Evolutionary conservation across 768 basidiomycete genomes (phyloP), one percentile per base, ranked within the genome.

Genomic region (Suillus americanus): DNA sequence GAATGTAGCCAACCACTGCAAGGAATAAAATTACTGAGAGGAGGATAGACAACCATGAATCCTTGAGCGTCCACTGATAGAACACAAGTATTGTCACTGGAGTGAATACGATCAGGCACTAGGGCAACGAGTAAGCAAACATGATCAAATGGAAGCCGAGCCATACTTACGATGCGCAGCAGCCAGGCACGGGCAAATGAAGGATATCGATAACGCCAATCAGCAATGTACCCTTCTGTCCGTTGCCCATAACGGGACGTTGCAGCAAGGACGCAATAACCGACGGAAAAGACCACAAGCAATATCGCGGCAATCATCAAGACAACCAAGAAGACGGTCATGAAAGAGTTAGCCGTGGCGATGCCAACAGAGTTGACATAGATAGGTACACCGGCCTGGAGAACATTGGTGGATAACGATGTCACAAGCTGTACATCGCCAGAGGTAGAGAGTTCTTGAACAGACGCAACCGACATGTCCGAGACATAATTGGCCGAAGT

Each of bases 61-160:
- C 95, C 64, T 85, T 79, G 66, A 95, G 80, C 0, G 91, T 92
- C 93, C 95, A 98, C 75, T 98, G 95, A 75, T 90, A 95, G 71
- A 97, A 85, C 9, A 86, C 81, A 68, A 97, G 93, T 66, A 91
- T 85, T 66, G 87, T 76, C 64, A 94, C 78, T 10, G 96, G 96
- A 59, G 86, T 79, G 68, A 87, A 80, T 30, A 82, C 77, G 53
- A 92, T 75, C n/a, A 95, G 75, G 18, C 81, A 85, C 89, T 90
- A 65, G 16, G 61, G 38, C 14, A 61, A 12, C 13, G 38, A 45
- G 33, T 67, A 13, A 70, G 54, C 7, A 41, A 9, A 46, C 23
- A 57, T 57, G 64, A 28, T 64, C 28, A 37, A 16, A 65, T 5
- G 28, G 51, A 54, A 46, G 65, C 40, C 23, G 28, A 35, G 38